Conservation (phyloP, 345 rosid species). For the Eucalyptus cloeziana region DNA sequence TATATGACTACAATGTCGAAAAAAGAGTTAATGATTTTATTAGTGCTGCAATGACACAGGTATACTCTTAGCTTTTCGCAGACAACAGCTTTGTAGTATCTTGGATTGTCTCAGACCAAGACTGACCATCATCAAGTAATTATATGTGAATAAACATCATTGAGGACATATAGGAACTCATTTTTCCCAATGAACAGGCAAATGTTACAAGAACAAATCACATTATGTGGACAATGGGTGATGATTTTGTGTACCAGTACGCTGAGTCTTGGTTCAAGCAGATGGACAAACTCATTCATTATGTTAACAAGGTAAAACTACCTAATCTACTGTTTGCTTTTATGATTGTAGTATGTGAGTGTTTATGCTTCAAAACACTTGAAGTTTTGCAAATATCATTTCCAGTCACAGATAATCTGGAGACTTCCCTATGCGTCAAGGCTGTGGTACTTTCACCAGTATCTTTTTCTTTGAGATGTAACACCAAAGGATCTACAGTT, state of each 20-base stretch:
- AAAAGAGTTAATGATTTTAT: constrained; percentile 48
- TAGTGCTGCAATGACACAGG: constrained; percentile 53
- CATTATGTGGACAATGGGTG: constrained; percentile 98
- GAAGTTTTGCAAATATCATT: neutral
- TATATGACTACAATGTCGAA: constrained; percentile 52
- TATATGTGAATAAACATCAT: neutral
- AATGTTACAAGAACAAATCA: constrained; percentile 72
- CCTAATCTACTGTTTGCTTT: neutral
- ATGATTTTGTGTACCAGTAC: constrained; percentile 84
- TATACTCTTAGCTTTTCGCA: constrained; percentile 4
- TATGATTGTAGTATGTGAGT: neutral
- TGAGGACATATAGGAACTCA: neutral
- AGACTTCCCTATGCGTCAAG: neutral
- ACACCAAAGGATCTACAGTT: neutral
- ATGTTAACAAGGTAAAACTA: constrained; percentile 65
- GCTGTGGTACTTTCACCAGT: neutral
- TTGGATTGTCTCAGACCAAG: neutral
- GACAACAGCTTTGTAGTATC: neutral
- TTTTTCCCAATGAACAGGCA: constrained; percentile 24
- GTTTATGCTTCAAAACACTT: neutral
- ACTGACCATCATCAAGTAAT: neutral
- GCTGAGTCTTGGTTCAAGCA: constrained; percentile 93
- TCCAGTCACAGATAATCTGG: neutral
- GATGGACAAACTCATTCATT: constrained; percentile 84
- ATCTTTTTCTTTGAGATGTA: neutral